These are phyloP conservation scores for Suhomyces canberraensis DNA, from an alignment of 805 yeast genomes.

Conservation along the genomic window DNA sequence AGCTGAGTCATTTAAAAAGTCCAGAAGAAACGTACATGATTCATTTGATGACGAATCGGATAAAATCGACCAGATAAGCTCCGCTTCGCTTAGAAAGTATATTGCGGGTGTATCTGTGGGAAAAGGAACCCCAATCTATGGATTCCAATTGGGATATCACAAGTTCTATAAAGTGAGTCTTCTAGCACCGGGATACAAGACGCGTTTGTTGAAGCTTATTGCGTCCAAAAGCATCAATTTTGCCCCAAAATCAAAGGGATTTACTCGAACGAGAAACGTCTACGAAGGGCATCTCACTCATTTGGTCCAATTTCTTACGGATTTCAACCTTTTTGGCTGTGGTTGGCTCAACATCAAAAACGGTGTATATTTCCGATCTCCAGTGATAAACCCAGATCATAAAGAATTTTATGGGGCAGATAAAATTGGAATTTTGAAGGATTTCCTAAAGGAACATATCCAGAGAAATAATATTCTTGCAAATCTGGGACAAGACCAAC, in stretches of 20 bases:
- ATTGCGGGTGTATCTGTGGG: slow-evolving; percentile 63
- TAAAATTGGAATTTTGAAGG: slow-evolving; percentile 10
- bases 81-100: slow-evolving; percentile 27
- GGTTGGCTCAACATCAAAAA: slow-evolving; percentile 58
- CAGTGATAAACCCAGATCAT: slow-evolving; percentile 32
- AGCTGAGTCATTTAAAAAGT: slow-evolving; percentile 33
- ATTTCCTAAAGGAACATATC: slow-evolving; percentile 17
- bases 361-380: slow-evolving; percentile 52
- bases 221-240: slow-evolving; percentile 20
- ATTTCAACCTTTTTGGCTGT: slow-evolving; percentile 82
- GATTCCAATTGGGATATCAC: slow-evolving; percentile 66
- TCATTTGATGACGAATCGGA: slow-evolving; percentile 7
- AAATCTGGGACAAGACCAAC: slow-evolving; percentile 5
- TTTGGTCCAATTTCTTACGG: slow-evolving; percentile 72
- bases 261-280: slow-evolving; percentile 10
- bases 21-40: slow-evolving; percentile 9
- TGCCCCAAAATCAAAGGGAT: not conserved
- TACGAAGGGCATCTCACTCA: slow-evolving; percentile 83
- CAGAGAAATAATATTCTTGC: slow-evolving; percentile 28
- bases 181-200: slow-evolving; percentile 56
- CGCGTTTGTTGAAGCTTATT: slow-evolving; percentile 50
- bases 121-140: slow-evolving; percentile 79
- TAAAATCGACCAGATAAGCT: not conserved
- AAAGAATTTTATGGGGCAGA: slow-evolving; percentile 1
- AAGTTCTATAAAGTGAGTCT: slow-evolving; percentile 67